A percentile compares a stretch with the other conserved stretches of the same genome.
These are phyloP conservation scores for Botrytis aclada DNA, from an alignment of 2,329 filamentous ascomycete species.

Conservation along the genomic window DNA sequence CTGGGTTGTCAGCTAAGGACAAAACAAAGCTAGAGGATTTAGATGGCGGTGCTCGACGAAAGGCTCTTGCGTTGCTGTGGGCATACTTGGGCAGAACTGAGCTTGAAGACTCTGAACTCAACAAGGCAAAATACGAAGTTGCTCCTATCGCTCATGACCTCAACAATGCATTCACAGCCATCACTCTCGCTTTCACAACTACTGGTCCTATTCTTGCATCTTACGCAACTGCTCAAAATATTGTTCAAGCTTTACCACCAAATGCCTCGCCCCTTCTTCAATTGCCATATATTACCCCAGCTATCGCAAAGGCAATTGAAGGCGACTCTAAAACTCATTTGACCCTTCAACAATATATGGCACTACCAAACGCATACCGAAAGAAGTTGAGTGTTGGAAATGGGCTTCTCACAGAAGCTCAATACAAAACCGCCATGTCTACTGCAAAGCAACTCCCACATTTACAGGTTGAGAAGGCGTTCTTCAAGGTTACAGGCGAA, in stretches of 20 bases:
- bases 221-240: conserved; percentile 76
- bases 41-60: conserved; percentile 76
- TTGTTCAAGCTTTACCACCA: conserved; percentile 87
- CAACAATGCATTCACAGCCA: conserved; percentile 82
- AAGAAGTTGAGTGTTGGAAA: conserved; percentile 67
- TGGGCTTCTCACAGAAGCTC: conserved; percentile 66
- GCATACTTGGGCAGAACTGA: conserved; percentile 89
- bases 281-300: conserved; percentile 78
- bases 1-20: conserved; percentile 68
- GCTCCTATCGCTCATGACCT: conserved; percentile 82
- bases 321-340: conserved; percentile 72
- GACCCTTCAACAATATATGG: conserved; percentile 85
- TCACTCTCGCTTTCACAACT: conserved; percentile 82
- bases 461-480: conserved; percentile 83
- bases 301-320: conserved; percentile 64
- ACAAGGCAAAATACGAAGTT: conserved; percentile 84
- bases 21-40: conserved; percentile 73
- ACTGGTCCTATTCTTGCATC: conserved; percentile 78
- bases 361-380: conserved; percentile 70
- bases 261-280: conserved; percentile 84
- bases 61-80: conserved; percentile 88
- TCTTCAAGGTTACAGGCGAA: conserved; percentile 98
- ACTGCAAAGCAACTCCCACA: conserved; percentile 83
- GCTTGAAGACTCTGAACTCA: conserved; percentile 71
- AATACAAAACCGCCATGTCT: conserved; percentile 72